Conservation (phyloP, 2,329 filamentous ascomycete genomes). For the Exophiala spinifera region DNA sequence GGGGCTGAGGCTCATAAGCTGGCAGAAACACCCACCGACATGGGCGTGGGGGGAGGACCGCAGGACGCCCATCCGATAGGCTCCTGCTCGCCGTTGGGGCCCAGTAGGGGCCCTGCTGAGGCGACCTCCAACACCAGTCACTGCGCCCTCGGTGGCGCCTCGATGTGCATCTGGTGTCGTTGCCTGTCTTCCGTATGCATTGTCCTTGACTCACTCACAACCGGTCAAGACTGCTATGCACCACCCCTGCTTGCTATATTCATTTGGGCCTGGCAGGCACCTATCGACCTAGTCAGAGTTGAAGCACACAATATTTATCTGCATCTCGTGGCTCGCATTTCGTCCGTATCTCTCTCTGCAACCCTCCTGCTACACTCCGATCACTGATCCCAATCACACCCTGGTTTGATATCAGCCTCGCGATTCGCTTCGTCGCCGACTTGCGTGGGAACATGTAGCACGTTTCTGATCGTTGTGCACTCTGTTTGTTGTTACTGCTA, state of each 20-base stretch:
- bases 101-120: neutral
- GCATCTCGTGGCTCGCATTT: neutral
- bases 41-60: neutral
- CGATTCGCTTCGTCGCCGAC: neutral
- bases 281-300: neutral
- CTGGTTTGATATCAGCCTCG: neutral
- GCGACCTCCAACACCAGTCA: neutral
- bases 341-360: neutral
- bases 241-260: neutral
- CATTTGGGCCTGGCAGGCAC: neutral
- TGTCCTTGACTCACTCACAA: constrained; percentile 1
- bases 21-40: neutral
- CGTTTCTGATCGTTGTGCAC: neutral
- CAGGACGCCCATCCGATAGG: neutral
- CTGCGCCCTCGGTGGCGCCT: neutral
- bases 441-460: neutral
- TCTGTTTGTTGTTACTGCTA: neutral
- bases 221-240: neutral
- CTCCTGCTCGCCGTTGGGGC: neutral
- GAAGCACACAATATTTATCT: neutral
- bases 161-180: neutral
- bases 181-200: neutral
- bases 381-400: neutral
- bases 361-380: neutral
- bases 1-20: neutral